phyloP scores from a whole-genome alignment of 805 yeast species.

The Teunomyces panamensis region DNA sequence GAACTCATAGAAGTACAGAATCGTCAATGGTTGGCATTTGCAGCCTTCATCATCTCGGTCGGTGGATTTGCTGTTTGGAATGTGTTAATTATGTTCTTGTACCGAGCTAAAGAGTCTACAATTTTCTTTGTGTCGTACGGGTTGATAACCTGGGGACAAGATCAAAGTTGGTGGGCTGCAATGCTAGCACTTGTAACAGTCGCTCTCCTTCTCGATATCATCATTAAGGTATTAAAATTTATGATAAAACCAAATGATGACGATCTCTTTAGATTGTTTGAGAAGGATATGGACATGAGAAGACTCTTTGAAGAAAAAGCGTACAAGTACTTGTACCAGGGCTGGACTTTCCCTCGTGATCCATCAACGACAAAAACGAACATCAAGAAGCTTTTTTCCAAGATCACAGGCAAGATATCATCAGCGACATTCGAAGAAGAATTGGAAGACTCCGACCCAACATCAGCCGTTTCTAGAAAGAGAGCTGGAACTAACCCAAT shows the following conservation, averaged over 20 bases:
- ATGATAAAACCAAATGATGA: constrained; percentile 68
- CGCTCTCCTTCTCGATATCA: constrained; percentile 65
- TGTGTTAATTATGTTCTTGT: constrained; percentile 68
- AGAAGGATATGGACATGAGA: constrained; percentile 64
- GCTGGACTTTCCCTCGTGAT: constrained; percentile 69
- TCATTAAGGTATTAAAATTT: constrained; percentile 54
- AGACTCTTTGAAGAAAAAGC: constrained; percentile 71
- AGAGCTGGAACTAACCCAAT: constrained; percentile 48
- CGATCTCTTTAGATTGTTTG: constrained; percentile 75
- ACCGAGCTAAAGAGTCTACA: constrained; percentile 47
- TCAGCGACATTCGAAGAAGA: constrained; percentile 10
- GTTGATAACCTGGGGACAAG: constrained; percentile 72
- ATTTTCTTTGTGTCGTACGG: constrained; percentile 75
- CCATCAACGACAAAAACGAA: constrained; percentile 21
- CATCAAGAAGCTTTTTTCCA: constrained; percentile 14
- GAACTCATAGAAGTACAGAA: constrained; percentile 79
- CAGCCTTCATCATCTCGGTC: constrained; percentile 65
- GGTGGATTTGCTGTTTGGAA: constrained; percentile 89
- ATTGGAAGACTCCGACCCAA: constrained; percentile 1
- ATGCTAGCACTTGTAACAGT: constrained; percentile 54
- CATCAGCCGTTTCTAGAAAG: constrained; percentile 42
- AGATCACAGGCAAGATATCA: constrained; percentile 13
- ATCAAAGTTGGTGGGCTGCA: constrained; percentile 85
- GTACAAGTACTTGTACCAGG: constrained; percentile 67
- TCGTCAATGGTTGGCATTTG: constrained; percentile 64